Conservation (phyloP, 169 alveolate species). For the Prorocentrum cordatum region DNA sequence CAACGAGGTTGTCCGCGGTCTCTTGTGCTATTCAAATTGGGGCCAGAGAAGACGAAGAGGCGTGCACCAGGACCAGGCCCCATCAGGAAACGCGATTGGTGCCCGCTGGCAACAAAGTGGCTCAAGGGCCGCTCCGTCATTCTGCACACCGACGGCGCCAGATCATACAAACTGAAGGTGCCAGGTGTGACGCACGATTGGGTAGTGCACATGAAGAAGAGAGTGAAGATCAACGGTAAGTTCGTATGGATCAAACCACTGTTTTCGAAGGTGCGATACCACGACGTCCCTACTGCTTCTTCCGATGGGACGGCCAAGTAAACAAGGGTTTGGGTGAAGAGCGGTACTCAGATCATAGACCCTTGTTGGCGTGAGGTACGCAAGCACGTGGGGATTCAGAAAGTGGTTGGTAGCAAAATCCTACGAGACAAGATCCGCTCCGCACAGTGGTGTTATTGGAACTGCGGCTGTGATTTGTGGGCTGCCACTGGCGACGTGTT, state of each 20-base stretch:
- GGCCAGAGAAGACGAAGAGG: neutral
- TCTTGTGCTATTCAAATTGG: neutral
- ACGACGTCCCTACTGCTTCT: no score
- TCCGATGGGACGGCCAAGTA: no score
- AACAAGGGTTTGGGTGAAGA: no score
- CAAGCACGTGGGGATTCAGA: no score
- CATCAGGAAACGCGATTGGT: neutral
- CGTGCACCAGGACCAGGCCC: neutral
- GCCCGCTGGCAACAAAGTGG: neutral
- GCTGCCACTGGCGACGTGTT: no score
- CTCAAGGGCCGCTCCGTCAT: neutral
- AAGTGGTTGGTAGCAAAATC: no score
- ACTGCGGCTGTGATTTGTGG: no score
- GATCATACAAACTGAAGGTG: neutral
- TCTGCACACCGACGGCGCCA: neutral
- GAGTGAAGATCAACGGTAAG: neutral
- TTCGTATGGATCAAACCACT: neutral
- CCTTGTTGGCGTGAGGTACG: no score
- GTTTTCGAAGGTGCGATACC: no score
- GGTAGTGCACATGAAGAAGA: slow-evolving; percentile 9
- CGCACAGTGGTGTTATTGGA: no score
- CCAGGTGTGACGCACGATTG: neutral
- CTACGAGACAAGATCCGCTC: no score
- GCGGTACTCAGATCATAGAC: no score
- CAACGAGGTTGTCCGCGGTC: neutral